A percentile compares a stretch with the other conserved stretches of the same genome.
Evolutionary conservation across 257 asterid genomes (phyloP).

Genomic region (Nemophila menziesii): DNA sequence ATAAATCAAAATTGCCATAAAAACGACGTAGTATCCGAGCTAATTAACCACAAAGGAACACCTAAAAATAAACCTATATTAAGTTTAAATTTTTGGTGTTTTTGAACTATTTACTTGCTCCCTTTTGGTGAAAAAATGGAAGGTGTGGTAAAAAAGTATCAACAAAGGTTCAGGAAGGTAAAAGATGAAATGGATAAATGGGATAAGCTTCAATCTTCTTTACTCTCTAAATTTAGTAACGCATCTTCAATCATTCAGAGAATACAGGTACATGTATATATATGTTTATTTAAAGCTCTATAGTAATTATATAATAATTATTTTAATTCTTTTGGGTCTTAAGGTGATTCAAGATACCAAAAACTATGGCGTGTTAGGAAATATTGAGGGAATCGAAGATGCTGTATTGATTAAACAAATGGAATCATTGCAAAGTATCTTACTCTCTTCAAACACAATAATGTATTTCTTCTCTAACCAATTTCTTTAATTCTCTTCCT

Average conservation of each 20-base stretch:
- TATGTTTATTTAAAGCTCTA: too few species aligned
- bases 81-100: not conserved
- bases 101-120: not conserved
- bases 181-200: conserved; percentile 54
- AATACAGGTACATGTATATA: conserved; percentile 67
- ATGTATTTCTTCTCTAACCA: conserved; percentile 20
- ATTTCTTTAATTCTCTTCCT: not conserved
- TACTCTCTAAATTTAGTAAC: conserved; percentile 44
- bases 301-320: too few species aligned
- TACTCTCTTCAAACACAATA: conserved; percentile 44
- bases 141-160: conserved; percentile 45
- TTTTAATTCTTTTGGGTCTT: not conserved
- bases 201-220: conserved; percentile 59
- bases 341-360: conserved; percentile 39
- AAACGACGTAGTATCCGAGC: not conserved
- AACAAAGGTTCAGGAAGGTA: conserved; percentile 48
- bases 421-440: conserved; percentile 46
- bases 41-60: not conserved
- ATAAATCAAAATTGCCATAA: too few species aligned
- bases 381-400: conserved; percentile 44
- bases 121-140: conserved; percentile 31
- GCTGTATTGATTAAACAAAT: conserved; percentile 53
- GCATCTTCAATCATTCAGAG: conserved; percentile 67
- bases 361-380: conserved; percentile 45
- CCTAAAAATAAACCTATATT: too few species aligned